Evolutionary conservation across 2,329 filamentous ascomycete species (phyloP), one percentile per base, ranked within the genome.

Genomic region (Fusarium sarcochroum): DNA sequence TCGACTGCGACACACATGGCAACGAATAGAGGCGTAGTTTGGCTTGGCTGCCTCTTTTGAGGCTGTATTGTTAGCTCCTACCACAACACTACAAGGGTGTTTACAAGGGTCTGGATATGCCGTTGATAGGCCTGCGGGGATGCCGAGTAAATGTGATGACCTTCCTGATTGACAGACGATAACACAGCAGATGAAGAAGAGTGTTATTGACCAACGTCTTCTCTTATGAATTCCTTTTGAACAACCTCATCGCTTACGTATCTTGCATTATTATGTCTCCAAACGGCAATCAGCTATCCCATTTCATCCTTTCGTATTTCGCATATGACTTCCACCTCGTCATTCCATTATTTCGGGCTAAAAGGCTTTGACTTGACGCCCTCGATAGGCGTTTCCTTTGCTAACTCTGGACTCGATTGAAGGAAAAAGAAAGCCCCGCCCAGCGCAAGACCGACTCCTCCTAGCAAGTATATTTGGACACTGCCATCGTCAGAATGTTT

Each of bases 341-440:
- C 35, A 4, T 23, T 27, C 17, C 11, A 27, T 42, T 46, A 56
- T 32, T 54, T 64, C 5, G 44, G 23, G 27, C 20, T 54, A 17
- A 30, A 2, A 5, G 27, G 13, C 44, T 58, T 53, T 2, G 27
- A 17, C 8, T 27, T 49, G 4, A 55, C 21, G 14, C 66, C 47
- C 7, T 59, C 37, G 8, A 69, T 10, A 23, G 48, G 46, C 7
- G 48, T 44, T 0, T 66, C 49, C 51, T 65, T 72, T 23, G 72
- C 58, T 15, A 55, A 30, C 1, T 63, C 70, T 0, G 72, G 58
- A 6, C 23, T 18, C 5, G 23, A 42, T 48, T 42, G 55, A 6
- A 74, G 51, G 9, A 66, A 40, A 14, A 69, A 74, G 58, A 73
- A 72, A 1, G 18, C 6, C 10, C 45, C 21, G 2, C 70, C 70